Base-by-base conservation (phyloP, 2,329 filamentous ascomycete genomes). In the Dendrostoma leiphaemia region DNA sequence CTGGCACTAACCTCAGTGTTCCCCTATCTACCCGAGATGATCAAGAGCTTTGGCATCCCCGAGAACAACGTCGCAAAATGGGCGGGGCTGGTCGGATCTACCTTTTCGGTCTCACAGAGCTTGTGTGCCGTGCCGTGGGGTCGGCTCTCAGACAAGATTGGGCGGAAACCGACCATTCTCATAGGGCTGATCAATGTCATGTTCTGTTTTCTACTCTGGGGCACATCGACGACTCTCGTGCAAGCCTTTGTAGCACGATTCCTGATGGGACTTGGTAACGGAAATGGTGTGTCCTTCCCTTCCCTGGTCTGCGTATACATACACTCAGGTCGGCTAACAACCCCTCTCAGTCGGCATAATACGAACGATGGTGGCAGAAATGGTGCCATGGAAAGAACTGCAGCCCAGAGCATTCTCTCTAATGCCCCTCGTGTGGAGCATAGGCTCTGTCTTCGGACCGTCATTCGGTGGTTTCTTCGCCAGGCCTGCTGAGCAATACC, bases 371-470 rank as follows among this genome's bases (percentile, higher is more conserved):
- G 91, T 97, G 2, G 93, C 93, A 0, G 93, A 97, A 69, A 85
- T 97, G 80, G 91, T 96, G 2, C 89, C 91, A 0, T 85, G 94
- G 68, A 91, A 82, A 67, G 88, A 91, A 65, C 77, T 96, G 6
- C 93, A 97, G 65, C 92, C 93, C 0, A 79, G 85, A 49, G 94
- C 94, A 0, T 97, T 97, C 69, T 91, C 88, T 60, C 78, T 97
- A 43, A 97, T 97, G 92, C 93, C 93, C 4, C 73, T 97, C 15
- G 89, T 83, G 29, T 97, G 91, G 88, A 91, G 86, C 10, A 75
- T 97, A 49, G 93, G 93, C 1, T 89, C 85, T 32, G 90, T 96
- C 34, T 89, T 96, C 61, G 93, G 93, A 0, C 93, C 93, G 1
- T 86, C 85, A 4, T 88, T 97, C 64, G 93, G 93, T 26, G 93